phyloP scores from a whole-genome alignment of 495 filamentous ascomycete genomes.

The Trichoderma gamsii region DNA sequence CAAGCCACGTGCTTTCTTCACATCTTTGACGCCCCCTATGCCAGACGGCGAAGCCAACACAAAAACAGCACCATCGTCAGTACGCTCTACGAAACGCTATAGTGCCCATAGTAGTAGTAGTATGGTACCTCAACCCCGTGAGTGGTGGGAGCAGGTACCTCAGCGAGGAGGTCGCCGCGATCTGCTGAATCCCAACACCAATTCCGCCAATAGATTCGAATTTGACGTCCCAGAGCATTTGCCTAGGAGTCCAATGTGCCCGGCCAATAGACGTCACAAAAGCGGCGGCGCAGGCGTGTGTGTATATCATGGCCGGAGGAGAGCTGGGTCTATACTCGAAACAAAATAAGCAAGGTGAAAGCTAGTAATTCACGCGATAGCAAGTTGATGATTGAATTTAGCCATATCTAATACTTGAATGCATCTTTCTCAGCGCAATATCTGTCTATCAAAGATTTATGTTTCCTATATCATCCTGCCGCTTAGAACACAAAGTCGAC shows the following conservation, averaged over 20 bases:
- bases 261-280: conserved; percentile 49
- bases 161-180: background rate
- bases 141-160: conserved; percentile 8
- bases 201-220: conserved; percentile 31
- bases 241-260: conserved; percentile 58
- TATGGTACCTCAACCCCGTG: background rate
- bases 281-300: conserved; percentile 52
- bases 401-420: too few species aligned
- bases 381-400: background rate
- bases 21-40: conserved; percentile 18
- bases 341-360: background rate
- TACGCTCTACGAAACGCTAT: conserved; percentile 2
- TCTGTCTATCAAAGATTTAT: too few species aligned
- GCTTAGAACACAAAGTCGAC: too few species aligned
- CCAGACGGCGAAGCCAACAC: conserved; percentile 9
- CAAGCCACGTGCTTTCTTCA: conserved; percentile 42
- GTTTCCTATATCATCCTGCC: too few species aligned
- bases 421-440: too few species aligned
- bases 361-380: background rate
- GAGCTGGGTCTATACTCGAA: background rate
- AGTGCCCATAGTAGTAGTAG: background rate
- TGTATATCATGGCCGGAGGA: conserved; percentile 32
- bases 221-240: conserved; percentile 60
- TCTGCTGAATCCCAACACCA: background rate
- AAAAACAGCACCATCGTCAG: background rate